Base-by-base conservation (phyloP, 2,329 filamentous ascomycete species). In the Elsinoe ampelina region DNA sequence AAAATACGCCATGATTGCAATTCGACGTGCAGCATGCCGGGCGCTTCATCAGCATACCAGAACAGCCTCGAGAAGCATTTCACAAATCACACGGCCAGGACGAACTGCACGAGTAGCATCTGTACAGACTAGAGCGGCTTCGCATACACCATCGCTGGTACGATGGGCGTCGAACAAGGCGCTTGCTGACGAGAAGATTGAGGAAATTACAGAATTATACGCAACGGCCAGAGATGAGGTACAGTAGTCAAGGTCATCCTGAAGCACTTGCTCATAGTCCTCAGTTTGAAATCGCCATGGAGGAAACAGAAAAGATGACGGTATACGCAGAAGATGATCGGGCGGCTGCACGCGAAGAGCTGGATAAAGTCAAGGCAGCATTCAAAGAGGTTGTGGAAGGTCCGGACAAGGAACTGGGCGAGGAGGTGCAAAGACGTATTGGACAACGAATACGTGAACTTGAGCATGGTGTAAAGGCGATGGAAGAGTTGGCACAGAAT, bases 291-390 rank as follows among this genome's bases (percentile, higher is more conserved):
- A 77, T 77, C 32, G 76, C 76, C 30, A 69, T 71, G 56, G 77
- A 79, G 59, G 76, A 78, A 63, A 77, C 75, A 15, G 71, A 75
- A 60, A 79, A 78, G 67, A 75, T 76, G 58, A 77, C 77, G 10
- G 74, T 79, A 32, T 81, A 81, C 65, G 79, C 79, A 1, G 71
- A 74, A 15, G 77, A 77, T 22, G 78, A 81, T 59, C 69, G 79
- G 3, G 74, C 72, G 15, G 78, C 78, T 20, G 78, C 79, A 32
- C 64, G 75, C 10, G 77, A 79, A 63, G 79, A 79, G 61, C 62
- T 82, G 56, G 72, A 72, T 39, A 72, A 70, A 60, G 68, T 81
- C 55, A 68, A 78, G 59, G 70, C 72, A 51, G 75, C 71, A 10
- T 81, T 76, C 58, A 67, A 69, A 35, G 66, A 65, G 15, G 70